Evolutionary conservation across 768 basidiomycete species (phyloP).

Genomic region (Mycena pura): DNA sequence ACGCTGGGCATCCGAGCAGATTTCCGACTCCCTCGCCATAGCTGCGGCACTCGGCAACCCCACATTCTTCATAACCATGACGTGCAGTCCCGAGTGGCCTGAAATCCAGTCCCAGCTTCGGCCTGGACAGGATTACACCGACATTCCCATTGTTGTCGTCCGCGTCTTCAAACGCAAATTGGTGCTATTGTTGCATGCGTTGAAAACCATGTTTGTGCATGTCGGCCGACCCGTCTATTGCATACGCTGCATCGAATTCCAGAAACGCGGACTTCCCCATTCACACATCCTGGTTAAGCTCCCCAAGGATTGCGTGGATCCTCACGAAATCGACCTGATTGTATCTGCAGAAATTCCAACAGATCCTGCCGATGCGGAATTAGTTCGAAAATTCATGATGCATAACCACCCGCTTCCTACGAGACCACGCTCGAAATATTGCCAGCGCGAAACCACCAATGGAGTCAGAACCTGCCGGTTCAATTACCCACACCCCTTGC

Average conservation of each 20-base stretch:
- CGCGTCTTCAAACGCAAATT: constrained; percentile 45
- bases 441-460: constrained; percentile 27
- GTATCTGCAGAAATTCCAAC: constrained; percentile 43
- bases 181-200: constrained; percentile 24
- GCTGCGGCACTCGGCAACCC: constrained; percentile 36
- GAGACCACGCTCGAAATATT: constrained; percentile 32
- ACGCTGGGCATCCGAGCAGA: constrained; percentile 45
- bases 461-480: constrained; percentile 32
- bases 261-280: constrained; percentile 50
- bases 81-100: constrained; percentile 48
- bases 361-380: constrained; percentile 28
- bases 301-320: constrained; percentile 24
- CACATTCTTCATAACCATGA: constrained; percentile 48
- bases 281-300: constrained; percentile 47
- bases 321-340: constrained; percentile 38
- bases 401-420: constrained; percentile 36
- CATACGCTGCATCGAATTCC: constrained; percentile 47
- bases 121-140: constrained; percentile 41
- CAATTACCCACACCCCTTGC: constrained; percentile 27
- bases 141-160: constrained; percentile 42
- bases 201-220: constrained; percentile 39
- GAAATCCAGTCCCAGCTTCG: constrained; percentile 39
- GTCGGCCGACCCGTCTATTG: constrained; percentile 38
- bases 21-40: constrained; percentile 44
- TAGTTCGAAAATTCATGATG: constrained; percentile 41